These are phyloP conservation scores for Cladobotryum mycophilum DNA, from an alignment of 2,329 filamentous ascomycete species.

Conservation along the genomic window DNA sequence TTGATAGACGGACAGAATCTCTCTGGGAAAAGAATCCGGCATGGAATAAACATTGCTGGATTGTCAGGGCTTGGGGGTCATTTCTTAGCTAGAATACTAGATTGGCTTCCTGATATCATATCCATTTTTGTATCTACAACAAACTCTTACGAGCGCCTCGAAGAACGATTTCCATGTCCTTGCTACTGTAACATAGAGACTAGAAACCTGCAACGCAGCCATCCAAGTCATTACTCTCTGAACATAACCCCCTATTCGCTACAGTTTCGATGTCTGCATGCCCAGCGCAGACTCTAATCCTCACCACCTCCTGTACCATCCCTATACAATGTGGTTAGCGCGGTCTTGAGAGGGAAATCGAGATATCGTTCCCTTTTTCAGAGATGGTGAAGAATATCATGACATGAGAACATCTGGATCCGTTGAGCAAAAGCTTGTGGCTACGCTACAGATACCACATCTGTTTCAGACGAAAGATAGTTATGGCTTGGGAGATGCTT, in stretches of 20 bases:
- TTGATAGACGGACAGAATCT: constrained; percentile 78
- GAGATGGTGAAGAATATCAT: constrained; percentile 63
- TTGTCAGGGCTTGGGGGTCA: constrained; percentile 86
- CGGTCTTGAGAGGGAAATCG: constrained; percentile 86
- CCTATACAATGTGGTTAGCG: constrained; percentile 85
- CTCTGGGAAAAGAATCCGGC: constrained; percentile 58
- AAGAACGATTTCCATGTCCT: constrained; percentile 99
- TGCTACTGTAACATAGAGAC: constrained; percentile 92
- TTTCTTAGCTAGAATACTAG: constrained; percentile 85
- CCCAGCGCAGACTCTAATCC: constrained; percentile 93
- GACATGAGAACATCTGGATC: constrained; percentile 69
- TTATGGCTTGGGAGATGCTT: constrained; percentile 83
- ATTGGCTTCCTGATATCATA: constrained; percentile 91
- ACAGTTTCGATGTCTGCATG: constrained; percentile 87
- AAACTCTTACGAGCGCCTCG: constrained; percentile 96
- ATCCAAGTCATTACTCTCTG: constrained; percentile 86
- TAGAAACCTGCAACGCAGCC: constrained; percentile 89
- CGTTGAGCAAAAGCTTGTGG: constrained; percentile 71
- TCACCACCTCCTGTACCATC: constrained; percentile 76
- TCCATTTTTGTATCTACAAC: constrained; percentile 88
- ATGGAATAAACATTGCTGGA: constrained; percentile 68
- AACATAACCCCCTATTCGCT: constrained; percentile 72
- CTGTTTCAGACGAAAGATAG: constrained; percentile 72
- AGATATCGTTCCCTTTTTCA: constrained; percentile 74
- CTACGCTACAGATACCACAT: constrained; percentile 75